Base-by-base conservation (phyloP, 2,329 filamentous ascomycete genomes). In the Camillea tinctor region DNA sequence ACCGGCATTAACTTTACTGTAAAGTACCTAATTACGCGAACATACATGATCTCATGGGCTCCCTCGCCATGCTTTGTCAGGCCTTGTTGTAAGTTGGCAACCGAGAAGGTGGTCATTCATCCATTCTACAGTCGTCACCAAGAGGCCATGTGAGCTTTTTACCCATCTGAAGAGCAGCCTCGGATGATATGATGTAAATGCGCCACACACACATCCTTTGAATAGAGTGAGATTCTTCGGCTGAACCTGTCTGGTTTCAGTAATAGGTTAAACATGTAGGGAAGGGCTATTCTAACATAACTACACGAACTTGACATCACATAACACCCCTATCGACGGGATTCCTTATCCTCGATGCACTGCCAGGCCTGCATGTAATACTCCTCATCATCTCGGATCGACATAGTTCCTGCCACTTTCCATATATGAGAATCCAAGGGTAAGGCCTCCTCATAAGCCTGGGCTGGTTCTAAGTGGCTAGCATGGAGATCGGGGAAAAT, bases 311-410 rank as follows among this genome's bases (percentile, higher is more conserved):
- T n/a, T n/a, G n/a, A n/a, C n/a, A 44, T 44, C 36, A 44, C 17
- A 44, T 44, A 15, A 15, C 36, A n/a, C n/a, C 36, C 13, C 17
- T 9, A 44, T 44, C 36, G 17, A 44, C n/a, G 36, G 6, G 11
- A 11, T 44, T n/a, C 13, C 17, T 15, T 9, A n/a, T n/a, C n/a
- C 17, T n/a, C 13, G 36, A 15, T 44, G n/a, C 36, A n/a, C 36
- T 44, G 17, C 36, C 36, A 17, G 4, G 36, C 54, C 49, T 52
- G 49, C 30, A 44, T 52, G 23, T 48, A 36, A 7, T 56, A 44
- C 50, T 60, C 67, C 69, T 68, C 63, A 50, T 72, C 69, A 72
- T 71, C 63, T 71, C 70, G 69, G 70, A 71, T 72, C 64, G 62
- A 58, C 66, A 58, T 60, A 50, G 55, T 68, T 71, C 70, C 70